Base-by-base conservation (phyloP, 768 basidiomycete species). In the Kwoniella sp. region DNA sequence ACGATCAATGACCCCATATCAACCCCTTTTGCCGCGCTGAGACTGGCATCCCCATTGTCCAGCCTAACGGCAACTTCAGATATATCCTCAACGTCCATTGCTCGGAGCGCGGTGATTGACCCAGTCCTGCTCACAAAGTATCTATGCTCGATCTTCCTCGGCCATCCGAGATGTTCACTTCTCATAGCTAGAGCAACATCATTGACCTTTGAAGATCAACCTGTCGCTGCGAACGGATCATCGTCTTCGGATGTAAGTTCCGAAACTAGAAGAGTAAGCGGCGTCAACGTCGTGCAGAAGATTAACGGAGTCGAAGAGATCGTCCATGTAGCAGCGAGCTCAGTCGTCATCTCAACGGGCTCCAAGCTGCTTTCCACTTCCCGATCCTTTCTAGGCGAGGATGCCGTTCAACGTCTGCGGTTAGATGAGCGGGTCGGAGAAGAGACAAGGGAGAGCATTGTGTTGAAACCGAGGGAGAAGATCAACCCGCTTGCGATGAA, bases 291-390 rank as follows among this genome's bases (percentile, higher is more conserved):
- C 4, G 26, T 36, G 1, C 64, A 53, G 29, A 36, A 30, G 13
- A 54, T 55, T 19, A 55, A 65, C 22, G 64, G 58, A 13, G 46
- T 60, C 46, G 33, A 53, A 15, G 58, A 65, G 56, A 55, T 44
- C 9, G 33, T 54, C 7, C 49, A 53, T 51, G 25, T 89, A n/a
- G 77, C 83, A 0, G 87, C 88, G 19, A 87, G 87, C 6, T 83
- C 88, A 63, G 85, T 92, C 65, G 80, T 93, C 47, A 77, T 93
- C 55, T 84, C 87, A 29, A 88, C 89, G 10, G 92, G 91, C 12
- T 88, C 89, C 19, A 92, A 91, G 91, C 88, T 90, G 0, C 82
- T 88, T 15, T 71, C 71, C 4, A 77, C 92, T 1, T 63, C 75
- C 1, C 47, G 49, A 27, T 57, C 60, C 25, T 66, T 82, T 15